Base-by-base conservation (phyloP, 306 rosid genomes). In the Psophocarpus tetragonolobus region DNA sequence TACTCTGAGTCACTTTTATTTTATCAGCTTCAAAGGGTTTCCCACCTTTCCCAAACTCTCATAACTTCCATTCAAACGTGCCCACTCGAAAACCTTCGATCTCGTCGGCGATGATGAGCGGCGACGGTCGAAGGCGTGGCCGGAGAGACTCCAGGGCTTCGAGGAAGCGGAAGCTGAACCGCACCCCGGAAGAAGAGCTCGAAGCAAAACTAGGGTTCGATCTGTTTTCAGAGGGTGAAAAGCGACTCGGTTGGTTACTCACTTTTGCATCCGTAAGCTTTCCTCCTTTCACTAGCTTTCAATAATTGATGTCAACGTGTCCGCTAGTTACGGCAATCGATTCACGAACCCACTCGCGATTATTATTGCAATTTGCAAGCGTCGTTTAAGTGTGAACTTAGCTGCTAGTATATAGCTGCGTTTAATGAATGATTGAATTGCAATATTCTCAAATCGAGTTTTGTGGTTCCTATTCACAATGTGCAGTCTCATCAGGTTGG, bases 171-270 rank as follows among this genome's bases (percentile, higher is more conserved):
- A 91, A 85, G 88, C 81, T 86, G 11, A 75, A 85, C 66, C 90
- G 91, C 81, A 85, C n/a, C 48, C 90, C 97, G 7, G 98, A 85
- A 84, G 98, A 92, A 66, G 98, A 89, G 76, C 89, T 92, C 67
- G 97, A 95, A 81, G 82, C 96, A 0, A 95, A 89, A 70, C 84
- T 95, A 77, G 98, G 93, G 63, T 89, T 88, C 79, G 96, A 88
- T 83, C 64, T 83, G 2, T 95, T 95, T 88, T 84, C 97, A 0
- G 97, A 95, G 80, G 97, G 98, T 6, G 93, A 95, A 6, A 91
- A 85, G 36, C 82, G 97, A 41, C 98, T 95, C 33, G 98, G 98
- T 39, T 95, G 98, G 98, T 73, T 95, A 66, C 97, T 95, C 29
- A 92, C 85, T 26, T 88, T 88, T 20, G 84, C 93, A 18, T 41